Evolutionary conservation across 495 filamentous ascomycete species (phyloP), one percentile per base, ranked within the genome.

Genomic region (Neurospora discreta): DNA sequence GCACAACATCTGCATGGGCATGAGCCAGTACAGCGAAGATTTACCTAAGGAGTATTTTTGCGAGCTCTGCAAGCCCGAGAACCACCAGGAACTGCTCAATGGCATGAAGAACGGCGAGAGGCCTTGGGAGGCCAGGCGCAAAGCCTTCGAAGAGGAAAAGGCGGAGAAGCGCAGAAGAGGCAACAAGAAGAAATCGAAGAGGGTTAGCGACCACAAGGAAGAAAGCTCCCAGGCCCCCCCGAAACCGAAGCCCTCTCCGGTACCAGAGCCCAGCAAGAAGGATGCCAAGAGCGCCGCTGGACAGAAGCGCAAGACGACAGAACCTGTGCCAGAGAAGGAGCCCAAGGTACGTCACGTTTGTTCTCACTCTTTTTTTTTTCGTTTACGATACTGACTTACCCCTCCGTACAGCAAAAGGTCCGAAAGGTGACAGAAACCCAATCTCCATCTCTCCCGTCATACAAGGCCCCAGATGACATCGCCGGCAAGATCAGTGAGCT

Each of bases 1-100:
- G 80, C 95, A 99, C 79, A 97, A 96, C 77, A 89, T 94, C 74
- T 99, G 95, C 79, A 93, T 99, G 88, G 93, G 92, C 38, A 85
- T 97, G 73, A 89, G 89, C 72, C 90, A 93, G 74, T 89, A 89
- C 71, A 87, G 91, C 18, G 89, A 92, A 42, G 87, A 92, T 73
- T 82, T 93, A 73, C 91, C 91, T 39, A 85, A 87, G 75, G 82
- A 90, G 77, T 99, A 98, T 82, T 94, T 89, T 78, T 99, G 95
- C 79, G 95, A 99, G 79, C 83, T 90, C 78, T 99, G 95, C 83
- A 85, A 85, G 68, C 95, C 95, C 5, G 89, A 94, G 70, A 87
- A 92, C 70, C 95, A 99, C 80, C 87, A 87, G 71, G 85, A 86
- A 40, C 88, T 97, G 0, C 80, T 98, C 26, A 89, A 86, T 10